Conservation (phyloP, 2,329 filamentous ascomycete species). For the Diaporthe citrichinensis region DNA sequence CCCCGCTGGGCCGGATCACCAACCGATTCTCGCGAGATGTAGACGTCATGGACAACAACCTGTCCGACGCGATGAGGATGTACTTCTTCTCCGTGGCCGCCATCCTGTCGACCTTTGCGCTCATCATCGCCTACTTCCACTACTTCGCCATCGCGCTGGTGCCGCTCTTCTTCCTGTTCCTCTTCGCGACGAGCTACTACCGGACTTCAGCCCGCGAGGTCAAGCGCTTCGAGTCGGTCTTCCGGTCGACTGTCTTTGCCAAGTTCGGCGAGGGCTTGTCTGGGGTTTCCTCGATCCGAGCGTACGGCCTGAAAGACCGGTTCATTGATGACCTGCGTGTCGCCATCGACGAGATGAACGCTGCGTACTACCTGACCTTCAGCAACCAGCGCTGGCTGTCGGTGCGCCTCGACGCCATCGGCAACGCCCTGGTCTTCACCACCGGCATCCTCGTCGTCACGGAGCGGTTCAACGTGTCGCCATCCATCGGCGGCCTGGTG, state of each 20-base stretch:
- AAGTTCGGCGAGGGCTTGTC: conserved; percentile 91
- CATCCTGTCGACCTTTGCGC: conserved; percentile 85
- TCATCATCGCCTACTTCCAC: conserved; percentile 96
- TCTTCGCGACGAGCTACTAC: conserved; percentile 90
- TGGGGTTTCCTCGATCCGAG: conserved; percentile 87
- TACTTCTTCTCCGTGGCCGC: conserved; percentile 88
- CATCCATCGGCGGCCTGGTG: conserved; percentile 88
- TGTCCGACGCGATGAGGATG: conserved; percentile 92
- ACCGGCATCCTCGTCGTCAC: conserved; percentile 93
- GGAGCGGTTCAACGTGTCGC: conserved; percentile 86
- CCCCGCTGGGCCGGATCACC: conserved; percentile 92
- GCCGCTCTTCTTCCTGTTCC: conserved; percentile 80
- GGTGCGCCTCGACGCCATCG: conserved; percentile 86
- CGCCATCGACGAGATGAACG: conserved; percentile 91
- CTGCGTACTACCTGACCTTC: conserved; percentile 94
- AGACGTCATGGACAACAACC: conserved; percentile 94
- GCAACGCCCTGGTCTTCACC: conserved; percentile 87
- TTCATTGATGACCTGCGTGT: conserved; percentile 80
- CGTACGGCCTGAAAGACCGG: conserved; percentile 84
- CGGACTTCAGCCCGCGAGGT: conserved; percentile 91
- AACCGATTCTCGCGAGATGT: conserved; percentile 97
- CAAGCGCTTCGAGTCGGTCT: conserved; percentile 92
- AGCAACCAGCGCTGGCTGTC: conserved; percentile 96
- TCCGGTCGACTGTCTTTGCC: conserved; percentile 90
- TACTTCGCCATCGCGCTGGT: conserved; percentile 80